Evolutionary conservation across 2,329 filamentous ascomycete genomes (phyloP), one percentile per base, ranked within the genome.

Genomic region (Aspergillus melleus): DNA sequence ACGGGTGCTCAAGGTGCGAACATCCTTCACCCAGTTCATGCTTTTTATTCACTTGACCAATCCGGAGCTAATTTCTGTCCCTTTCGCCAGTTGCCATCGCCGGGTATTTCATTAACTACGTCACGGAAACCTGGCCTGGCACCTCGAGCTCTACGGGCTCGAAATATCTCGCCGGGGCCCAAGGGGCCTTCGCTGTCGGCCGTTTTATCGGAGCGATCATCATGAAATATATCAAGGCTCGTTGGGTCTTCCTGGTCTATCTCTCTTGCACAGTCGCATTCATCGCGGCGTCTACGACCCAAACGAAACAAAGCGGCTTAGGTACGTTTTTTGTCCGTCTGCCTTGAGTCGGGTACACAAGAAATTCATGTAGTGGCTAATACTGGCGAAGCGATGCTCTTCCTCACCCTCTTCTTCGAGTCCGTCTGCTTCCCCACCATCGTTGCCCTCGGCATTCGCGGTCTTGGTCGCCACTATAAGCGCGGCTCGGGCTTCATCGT

Each of bases 371-470:
- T 50, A 9, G 8, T 20, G 6, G 14, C 14, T 49, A 14, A 44
- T 14, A 26, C 49, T 36, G 30, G 44, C 46, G n/a, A 6, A 74
- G 73, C 72, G 22, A 88, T 91, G 64, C 78, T 90, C 2, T 80
- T 88, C 44, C 68, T 93, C 29, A 89, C 90, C 64, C 88, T 91
- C 65, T 91, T 96, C 74, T 91, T 90, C 69, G 91, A 94, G 73
- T 90, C 88, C 0, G 91, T 92, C 54, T 86, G 91, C 66, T 96
- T 91, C 81, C 92, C 92, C 0, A 87, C 93, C 1, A 88, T 95
- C 61, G 92, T 92, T 66, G 87, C 90, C 3, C 83, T 95, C 12
- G 90, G 89, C 3, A 87, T 96, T 60, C 86, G 91, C 22, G 90
- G 89, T 2, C 81, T 92, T 1, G 90, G 91, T 6, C 84, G 87